Percentiles rank a stretch among this genome's conserved stretches.
phyloP scores from a whole-genome alignment of 805 yeast genomes.

The Saturnispora mendoncae region DNA sequence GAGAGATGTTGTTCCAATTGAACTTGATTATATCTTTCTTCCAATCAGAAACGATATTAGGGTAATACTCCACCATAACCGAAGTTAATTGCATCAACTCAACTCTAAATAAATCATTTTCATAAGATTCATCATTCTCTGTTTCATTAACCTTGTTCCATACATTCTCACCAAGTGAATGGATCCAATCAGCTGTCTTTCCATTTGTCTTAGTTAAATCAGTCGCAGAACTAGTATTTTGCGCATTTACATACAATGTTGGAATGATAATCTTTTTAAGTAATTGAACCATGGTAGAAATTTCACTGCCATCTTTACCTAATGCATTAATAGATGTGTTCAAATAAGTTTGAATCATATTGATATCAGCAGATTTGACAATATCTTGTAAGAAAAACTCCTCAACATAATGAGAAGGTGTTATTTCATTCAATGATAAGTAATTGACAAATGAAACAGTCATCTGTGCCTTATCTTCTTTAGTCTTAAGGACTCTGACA shows the following conservation, averaged over 20 bases:
- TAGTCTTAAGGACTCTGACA: conserved; percentile 23
- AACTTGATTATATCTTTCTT: conserved; percentile 84
- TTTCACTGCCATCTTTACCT: conserved; percentile 34
- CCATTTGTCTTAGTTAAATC: conserved; percentile 16
- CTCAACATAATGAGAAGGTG: conserved; percentile 40
- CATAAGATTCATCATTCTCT: conserved; percentile 50
- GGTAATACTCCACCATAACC: conserved; percentile 58
- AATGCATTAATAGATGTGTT: conserved; percentile 42
- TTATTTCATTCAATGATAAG: conserved; percentile 38
- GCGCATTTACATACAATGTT: conserved; percentile 53
- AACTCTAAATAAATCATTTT: conserved; percentile 64
- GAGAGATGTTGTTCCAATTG: conserved; percentile 86
- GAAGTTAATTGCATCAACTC: conserved; percentile 79
- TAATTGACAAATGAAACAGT: conserved; percentile 36
- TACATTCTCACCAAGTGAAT: conserved; percentile 47
- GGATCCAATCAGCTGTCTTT: conserved; percentile 51
- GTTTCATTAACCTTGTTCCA: conserved; percentile 64
- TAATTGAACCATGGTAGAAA: conserved; percentile 53
- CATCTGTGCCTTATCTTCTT: conserved; percentile 21
- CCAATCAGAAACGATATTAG: conserved; percentile 47
- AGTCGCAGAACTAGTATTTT: conserved; percentile 31
- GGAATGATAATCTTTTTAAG: conserved; percentile 57
- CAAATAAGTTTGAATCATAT: conserved; percentile 43
- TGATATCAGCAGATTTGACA: conserved; percentile 41
- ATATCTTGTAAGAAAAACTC: conserved; percentile 50